Percentiles rank a stretch among this genome's conserved stretches.
Conservation (phyloP, 164 flowering plant species). For the Platanus orientalis region DNA sequence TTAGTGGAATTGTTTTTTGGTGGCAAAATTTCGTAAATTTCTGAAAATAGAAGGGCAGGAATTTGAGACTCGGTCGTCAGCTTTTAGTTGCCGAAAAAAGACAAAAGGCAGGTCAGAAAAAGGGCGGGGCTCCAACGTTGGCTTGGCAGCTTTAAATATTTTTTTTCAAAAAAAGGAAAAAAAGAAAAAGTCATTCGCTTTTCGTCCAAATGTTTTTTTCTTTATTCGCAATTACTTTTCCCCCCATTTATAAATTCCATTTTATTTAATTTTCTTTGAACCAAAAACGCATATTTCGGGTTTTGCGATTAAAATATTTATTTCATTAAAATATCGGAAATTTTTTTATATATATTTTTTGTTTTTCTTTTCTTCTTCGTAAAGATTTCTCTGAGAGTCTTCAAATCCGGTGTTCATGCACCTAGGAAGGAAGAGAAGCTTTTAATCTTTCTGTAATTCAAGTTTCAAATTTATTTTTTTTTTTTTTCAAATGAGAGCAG, state of each 20-base stretch:
- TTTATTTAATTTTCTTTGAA: constrained; percentile 20
- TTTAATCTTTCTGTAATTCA: too few relatives aligned
- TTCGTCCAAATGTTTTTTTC: background rate
- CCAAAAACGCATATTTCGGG: constrained; percentile 42
- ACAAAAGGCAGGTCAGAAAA: constrained; percentile 61
- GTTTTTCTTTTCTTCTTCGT: constrained; percentile 14
- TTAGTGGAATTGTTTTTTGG: too few relatives aligned
- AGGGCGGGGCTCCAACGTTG: constrained; percentile 20
- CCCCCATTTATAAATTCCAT: background rate
- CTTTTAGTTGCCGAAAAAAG: constrained; percentile 34
- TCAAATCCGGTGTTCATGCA: constrained; percentile 1
- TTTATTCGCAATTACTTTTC: constrained; percentile 1
- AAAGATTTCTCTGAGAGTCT: background rate
- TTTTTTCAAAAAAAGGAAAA: constrained; percentile 5
- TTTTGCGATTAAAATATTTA: constrained; percentile 27
- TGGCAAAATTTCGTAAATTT: background rate
- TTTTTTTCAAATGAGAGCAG: constrained; percentile 3
- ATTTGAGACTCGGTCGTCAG: background rate
- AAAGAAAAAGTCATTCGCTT: constrained; percentile 5
- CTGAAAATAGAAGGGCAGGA: background rate
- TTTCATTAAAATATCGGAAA: constrained; percentile 18
- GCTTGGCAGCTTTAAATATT: constrained; percentile 30
- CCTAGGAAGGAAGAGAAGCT: too few relatives aligned
- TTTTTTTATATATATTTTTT: constrained; percentile 10
- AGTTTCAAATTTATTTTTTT: background rate